Evolutionary conservation across 306 rosid species (phyloP).

Genomic region (Fragaria ananassa): DNA sequence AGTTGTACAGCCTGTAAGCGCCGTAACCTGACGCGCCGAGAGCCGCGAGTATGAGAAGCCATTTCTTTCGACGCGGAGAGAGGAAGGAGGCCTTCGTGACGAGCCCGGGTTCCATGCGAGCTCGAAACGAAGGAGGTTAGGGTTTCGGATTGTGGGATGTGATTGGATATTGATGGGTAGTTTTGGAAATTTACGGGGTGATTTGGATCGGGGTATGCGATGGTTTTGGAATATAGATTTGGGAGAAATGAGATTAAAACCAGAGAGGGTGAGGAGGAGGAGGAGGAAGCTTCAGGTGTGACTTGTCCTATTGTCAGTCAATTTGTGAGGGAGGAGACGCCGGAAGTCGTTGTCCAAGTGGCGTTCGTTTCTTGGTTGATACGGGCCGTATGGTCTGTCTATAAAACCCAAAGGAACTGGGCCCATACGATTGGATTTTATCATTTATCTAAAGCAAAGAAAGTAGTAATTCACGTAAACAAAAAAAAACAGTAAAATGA

Average conservation of each 20-base stretch:
- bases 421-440: too few species aligned
- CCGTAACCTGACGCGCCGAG: conserved; percentile 73
- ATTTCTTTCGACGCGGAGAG: conserved; percentile 39
- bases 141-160: background rate
- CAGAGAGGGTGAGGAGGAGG: background rate
- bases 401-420: background rate
- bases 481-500: too few species aligned
- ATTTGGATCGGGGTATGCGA: background rate
- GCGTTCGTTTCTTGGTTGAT: background rate
- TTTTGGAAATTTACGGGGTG: background rate
- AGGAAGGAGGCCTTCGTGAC: conserved; percentile 42
- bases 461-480: too few species aligned
- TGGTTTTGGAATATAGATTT: too few species aligned
- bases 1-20: conserved; percentile 55
- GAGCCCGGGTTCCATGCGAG: conserved; percentile 55
- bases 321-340: background rate
- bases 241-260: background rate
- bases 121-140: background rate
- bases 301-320: background rate
- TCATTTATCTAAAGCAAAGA: too few species aligned
- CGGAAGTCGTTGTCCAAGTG: background rate
- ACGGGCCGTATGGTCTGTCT: background rate
- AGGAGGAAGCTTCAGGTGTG: background rate
- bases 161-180: background rate
- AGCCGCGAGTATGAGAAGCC: conserved; percentile 52